Evolutionary conservation across 768 basidiomycete genomes (phyloP).

Genomic region (Collybia sordida): DNA sequence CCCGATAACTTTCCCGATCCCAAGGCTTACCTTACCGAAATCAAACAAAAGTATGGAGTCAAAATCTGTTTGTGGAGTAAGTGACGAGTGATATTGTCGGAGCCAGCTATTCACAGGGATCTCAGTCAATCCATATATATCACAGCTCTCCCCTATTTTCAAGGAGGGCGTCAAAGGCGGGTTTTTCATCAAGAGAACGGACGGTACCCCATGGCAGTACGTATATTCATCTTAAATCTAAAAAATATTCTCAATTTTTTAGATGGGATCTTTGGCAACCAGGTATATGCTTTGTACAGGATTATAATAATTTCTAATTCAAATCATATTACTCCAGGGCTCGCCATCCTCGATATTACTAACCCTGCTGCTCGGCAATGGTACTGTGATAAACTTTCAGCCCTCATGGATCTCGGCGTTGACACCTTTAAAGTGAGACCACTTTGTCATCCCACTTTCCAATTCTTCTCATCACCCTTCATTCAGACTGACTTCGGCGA

Average conservation of each 20-base stretch:
- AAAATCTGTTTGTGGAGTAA: slow-evolving; percentile 75
- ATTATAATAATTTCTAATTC: too few relatives aligned
- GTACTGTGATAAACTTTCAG: slow-evolving; percentile 49
- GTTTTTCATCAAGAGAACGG: slow-evolving; percentile 67
- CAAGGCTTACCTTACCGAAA: slow-evolving; percentile 57
- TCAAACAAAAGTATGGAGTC: slow-evolving; percentile 61
- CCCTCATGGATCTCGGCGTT: slow-evolving; percentile 54
- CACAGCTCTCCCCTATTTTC: slow-evolving; percentile 68
- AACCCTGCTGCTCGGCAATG: slow-evolving; percentile 55
- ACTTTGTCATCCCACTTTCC: background rate
- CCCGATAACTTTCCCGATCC: slow-evolving; percentile 77
- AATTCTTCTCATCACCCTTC: background rate
- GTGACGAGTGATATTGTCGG: slow-evolving; percentile 11
- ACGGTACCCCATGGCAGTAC: slow-evolving; percentile 70
- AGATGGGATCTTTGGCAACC: slow-evolving; percentile 70
- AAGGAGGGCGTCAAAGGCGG: slow-evolving; percentile 66
- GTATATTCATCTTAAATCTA: slow-evolving; percentile 21
- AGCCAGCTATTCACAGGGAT: background rate
- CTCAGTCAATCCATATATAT: slow-evolving; percentile 72
- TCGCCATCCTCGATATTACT: slow-evolving; percentile 64
- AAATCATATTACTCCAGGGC: slow-evolving; percentile 17
- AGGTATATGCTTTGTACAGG: slow-evolving; percentile 15
- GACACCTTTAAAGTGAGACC: slow-evolving; percentile 55
- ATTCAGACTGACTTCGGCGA: slow-evolving; percentile 75
- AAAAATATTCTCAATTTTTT: slow-evolving; percentile 3